Conservation (phyloP, 352 stramenopile genomes). For the Achlya hypogyna region DNA sequence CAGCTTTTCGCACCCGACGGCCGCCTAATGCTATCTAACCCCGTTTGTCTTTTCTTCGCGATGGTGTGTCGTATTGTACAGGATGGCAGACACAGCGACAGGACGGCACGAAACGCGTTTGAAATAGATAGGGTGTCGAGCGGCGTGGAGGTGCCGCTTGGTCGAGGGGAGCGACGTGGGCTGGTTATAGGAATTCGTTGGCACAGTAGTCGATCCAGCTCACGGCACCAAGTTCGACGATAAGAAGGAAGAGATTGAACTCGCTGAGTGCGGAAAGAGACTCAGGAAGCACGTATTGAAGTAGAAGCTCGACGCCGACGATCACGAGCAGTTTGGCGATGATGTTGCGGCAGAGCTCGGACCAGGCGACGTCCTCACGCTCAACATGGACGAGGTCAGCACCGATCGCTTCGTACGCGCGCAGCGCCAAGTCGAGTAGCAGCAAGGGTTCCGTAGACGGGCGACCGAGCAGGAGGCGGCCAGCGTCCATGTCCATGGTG, state of each 20-base stretch:
- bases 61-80: too few species aligned
- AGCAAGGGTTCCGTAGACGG: not conserved
- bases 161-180: too few species aligned
- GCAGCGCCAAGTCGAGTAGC: not conserved
- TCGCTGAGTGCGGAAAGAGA: not conserved
- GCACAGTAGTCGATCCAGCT: not conserved
- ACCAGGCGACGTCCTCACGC: not conserved
- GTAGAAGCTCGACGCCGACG: not conserved
- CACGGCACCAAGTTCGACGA: not conserved
- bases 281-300: not conserved
- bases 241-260: not conserved
- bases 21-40: not conserved
- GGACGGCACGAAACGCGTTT: too few species aligned
- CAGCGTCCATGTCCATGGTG: not conserved
- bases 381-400: not conserved
- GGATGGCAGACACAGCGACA: too few species aligned
- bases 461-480: not conserved
- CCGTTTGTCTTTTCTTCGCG: too few species aligned
- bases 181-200: not conserved
- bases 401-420: not conserved
- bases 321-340: not conserved
- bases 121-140: not conserved
- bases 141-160: not conserved
- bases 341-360: not conserved
- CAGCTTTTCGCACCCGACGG: constrained; percentile 33